Percentiles rank a stretch among this genome's conserved stretches.
Conservation (phyloP, 306 rosid species). For the Ochetophila trinervis region DNA sequence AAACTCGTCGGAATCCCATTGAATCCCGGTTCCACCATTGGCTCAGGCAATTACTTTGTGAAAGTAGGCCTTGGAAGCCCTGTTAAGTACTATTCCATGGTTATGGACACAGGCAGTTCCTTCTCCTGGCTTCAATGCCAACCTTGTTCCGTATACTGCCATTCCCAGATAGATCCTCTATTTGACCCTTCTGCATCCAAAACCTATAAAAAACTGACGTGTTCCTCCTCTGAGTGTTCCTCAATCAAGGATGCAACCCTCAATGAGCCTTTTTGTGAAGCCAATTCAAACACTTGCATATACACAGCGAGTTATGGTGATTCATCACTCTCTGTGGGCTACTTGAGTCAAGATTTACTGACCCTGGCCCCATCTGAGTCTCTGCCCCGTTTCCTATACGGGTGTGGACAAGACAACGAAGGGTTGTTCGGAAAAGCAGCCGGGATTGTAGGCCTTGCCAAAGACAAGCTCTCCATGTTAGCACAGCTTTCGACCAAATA, state of each 20-base stretch:
- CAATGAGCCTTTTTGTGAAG: slow-evolving; percentile 45
- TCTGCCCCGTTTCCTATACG: slow-evolving; percentile 41
- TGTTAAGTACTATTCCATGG: slow-evolving; percentile 37
- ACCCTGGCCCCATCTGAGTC: slow-evolving; percentile 30
- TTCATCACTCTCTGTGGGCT: slow-evolving; percentile 48
- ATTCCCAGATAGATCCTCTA: slow-evolving; percentile 46
- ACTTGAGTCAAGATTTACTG: slow-evolving; percentile 49
- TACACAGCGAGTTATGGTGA: slow-evolving; percentile 58
- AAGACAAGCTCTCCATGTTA: slow-evolving; percentile 42
- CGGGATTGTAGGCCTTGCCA: slow-evolving; percentile 51
- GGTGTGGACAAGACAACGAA: slow-evolving; percentile 57
- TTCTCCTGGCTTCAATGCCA: slow-evolving; percentile 67
- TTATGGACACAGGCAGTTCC: slow-evolving; percentile 66
- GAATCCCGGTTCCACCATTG: slow-evolving; percentile 45
- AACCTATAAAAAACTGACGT: slow-evolving; percentile 41
- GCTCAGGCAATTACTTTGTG: slow-evolving; percentile 52
- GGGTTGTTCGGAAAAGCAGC: slow-evolving; percentile 54
- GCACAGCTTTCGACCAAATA: slow-evolving; percentile 41
- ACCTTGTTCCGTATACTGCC: slow-evolving; percentile 52
- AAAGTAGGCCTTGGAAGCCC: slow-evolving; percentile 64
- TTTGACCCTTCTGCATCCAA: slow-evolving; percentile 43
- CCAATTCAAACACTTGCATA: slow-evolving; percentile 27
- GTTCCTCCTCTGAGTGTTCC: slow-evolving; percentile 41
- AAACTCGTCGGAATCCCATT: slow-evolving; percentile 37
- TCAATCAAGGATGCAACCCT: slow-evolving; percentile 46